Base-by-base conservation (phyloP, 768 basidiomycete genomes). In the Cystobasidium ongulense region DNA sequence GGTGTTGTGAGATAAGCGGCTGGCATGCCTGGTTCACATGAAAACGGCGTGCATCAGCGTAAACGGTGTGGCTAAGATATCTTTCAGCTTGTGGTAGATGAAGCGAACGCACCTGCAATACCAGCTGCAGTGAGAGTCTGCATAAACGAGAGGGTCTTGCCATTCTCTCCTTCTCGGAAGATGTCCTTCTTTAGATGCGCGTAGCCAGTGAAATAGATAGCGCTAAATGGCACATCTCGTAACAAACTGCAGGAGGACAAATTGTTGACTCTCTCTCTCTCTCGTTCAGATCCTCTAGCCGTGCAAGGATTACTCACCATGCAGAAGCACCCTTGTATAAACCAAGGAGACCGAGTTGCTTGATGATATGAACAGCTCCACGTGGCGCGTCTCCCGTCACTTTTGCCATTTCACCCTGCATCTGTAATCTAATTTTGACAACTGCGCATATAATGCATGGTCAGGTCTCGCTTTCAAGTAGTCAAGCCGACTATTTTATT, bases 221-320 rank as follows among this genome's bases (percentile, higher is more conserved):
- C 93, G 36, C 94, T 97, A 83, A 98, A 99, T 1, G 96, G 96
- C 66, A 98, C 92, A 80, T 97, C 95, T 62, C 93, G 90, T 38
- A 93, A 86, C 77, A 97, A 82, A 82, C 73, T 74, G 57, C 57
- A 18, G 13, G 15, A 10, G 21, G 17, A 23, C 21, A 35, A 13
- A 35, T 21, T 10, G 17, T 46, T 35, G 43, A 65, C 13, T 65
- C 63, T 46, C 17, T 36, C 18, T 10, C 35, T 10, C 35, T 21
- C 15, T 65, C 33, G 38, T 46, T n/a, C 43, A n/a, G 43, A n/a
- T 46, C 13, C 35, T 46, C 31, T n/a, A 46, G 35, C 11, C 25
- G 21, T 65, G 65, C 27, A n/a, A 8, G n/a, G 31, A 33, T 39
- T 29, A 13, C 18, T 68, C 33, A 57, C 66, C 96, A 99, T 25